These are phyloP conservation scores for Pythium sukuiense DNA, from an alignment of 352 stramenopile genomes.

Conservation along the genomic window DNA sequence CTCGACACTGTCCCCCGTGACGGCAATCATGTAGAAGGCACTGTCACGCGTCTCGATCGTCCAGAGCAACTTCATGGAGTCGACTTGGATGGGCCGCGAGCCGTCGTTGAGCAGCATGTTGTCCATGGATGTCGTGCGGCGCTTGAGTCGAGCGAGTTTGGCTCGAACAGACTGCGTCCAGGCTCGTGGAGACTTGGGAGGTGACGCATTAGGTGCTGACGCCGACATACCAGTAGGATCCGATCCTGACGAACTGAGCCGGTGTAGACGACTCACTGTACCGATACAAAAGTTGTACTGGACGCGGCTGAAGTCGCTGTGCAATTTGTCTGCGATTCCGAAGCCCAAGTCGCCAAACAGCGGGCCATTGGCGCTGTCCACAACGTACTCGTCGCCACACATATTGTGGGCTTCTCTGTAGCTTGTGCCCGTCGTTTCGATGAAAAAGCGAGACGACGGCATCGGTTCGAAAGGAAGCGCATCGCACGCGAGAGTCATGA, in stretches of 20 bases:
- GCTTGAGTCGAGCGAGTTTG: slow-evolving; percentile 56
- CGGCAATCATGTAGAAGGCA: slow-evolving; percentile 68
- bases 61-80: slow-evolving; percentile 82
- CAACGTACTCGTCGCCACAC: slow-evolving; percentile 3
- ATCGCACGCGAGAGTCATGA: slow-evolving; percentile 4
- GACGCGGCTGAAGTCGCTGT: slow-evolving; percentile 49
- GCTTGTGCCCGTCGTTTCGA: slow-evolving; percentile 61
- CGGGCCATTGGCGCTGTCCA: slow-evolving; percentile 22
- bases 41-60: slow-evolving; percentile 73
- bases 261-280: slow-evolving; percentile 24
- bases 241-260: slow-evolving; percentile 26
- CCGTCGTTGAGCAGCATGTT: slow-evolving; percentile 72
- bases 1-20: slow-evolving; percentile 51
- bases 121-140: slow-evolving; percentile 65
- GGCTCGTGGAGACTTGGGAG: slow-evolving; percentile 38
- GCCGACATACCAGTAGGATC: slow-evolving; percentile 1
- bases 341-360: slow-evolving; percentile 28
- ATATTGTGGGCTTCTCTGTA: slow-evolving; percentile 37
- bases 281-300: slow-evolving; percentile 46
- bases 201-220: slow-evolving; percentile 16
- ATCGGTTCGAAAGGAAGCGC: slow-evolving; percentile 23
- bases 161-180: slow-evolving; percentile 59
- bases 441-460: slow-evolving; percentile 44
- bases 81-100: slow-evolving; percentile 75
- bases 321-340: slow-evolving; percentile 39